A percentile compares a stretch with the other conserved stretches of the same genome.
Evolutionary conservation across 441 rosid species (phyloP).

Genomic region (Brassica balearica): DNA sequence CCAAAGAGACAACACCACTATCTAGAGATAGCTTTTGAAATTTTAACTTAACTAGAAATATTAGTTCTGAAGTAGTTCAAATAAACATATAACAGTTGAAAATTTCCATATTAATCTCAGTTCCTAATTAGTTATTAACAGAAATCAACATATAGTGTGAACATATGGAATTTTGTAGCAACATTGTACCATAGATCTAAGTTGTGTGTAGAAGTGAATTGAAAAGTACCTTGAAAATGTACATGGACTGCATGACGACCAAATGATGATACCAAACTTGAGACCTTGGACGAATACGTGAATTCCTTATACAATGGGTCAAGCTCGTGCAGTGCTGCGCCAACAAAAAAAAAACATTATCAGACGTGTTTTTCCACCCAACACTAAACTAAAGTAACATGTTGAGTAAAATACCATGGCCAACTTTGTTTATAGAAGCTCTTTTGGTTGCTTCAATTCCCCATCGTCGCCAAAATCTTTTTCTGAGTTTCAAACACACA

Average conservation of each 20-base stretch:
- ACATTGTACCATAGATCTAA: no score
- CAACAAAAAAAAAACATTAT: not conserved
- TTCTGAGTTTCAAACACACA: slow-evolving; percentile 53
- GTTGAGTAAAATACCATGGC: slow-evolving; percentile 62
- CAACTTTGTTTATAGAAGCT: slow-evolving; percentile 96
- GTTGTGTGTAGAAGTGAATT: no score
- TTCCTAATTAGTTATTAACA: no score
- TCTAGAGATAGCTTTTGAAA: not conserved
- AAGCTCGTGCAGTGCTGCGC: slow-evolving; percentile 83
- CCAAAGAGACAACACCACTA: not conserved
- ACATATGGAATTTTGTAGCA: not conserved
- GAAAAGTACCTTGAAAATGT: no score
- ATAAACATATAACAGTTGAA: not conserved
- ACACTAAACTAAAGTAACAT: slow-evolving; percentile 6
- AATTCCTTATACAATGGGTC: slow-evolving; percentile 75
- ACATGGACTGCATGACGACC: slow-evolving; percentile 37
- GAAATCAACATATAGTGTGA: not conserved
- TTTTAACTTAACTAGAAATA: not conserved
- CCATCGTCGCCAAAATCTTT: slow-evolving; percentile 88
- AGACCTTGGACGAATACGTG: slow-evolving; percentile 69
- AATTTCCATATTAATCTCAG: not conserved
- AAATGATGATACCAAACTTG: slow-evolving; percentile 66
- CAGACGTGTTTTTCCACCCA: slow-evolving; percentile 5
- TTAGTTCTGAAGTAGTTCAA: not conserved
- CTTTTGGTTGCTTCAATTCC: slow-evolving; percentile 75